These are phyloP conservation scores for Colletotrichum abscissum DNA, from an alignment of 2,329 filamentous ascomycete genomes.

Conservation along the genomic window DNA sequence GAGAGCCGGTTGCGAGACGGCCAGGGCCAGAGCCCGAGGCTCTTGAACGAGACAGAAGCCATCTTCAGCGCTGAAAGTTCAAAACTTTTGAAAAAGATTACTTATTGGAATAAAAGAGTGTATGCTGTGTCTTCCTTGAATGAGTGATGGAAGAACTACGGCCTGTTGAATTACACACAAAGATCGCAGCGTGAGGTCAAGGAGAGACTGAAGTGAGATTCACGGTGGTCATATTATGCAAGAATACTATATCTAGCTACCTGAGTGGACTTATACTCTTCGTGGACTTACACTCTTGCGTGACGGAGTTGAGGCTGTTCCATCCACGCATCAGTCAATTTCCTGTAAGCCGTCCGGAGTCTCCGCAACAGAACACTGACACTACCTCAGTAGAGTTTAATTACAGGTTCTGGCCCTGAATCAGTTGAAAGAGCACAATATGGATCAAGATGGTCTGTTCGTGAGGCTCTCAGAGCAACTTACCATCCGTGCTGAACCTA, in stretches of 20 bases:
- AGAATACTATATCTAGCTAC: background rate
- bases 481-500: too few species aligned
- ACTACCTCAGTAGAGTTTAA: background rate
- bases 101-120: background rate
- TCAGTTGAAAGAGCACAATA: background rate
- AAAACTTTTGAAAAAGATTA: background rate
- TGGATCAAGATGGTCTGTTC: too few species aligned
- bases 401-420: background rate
- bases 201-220: background rate
- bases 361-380: background rate
- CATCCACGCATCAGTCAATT: background rate
- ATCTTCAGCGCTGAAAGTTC: background rate
- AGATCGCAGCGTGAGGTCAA: background rate
- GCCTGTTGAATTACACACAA: background rate
- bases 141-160: background rate
- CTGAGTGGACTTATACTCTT: background rate
- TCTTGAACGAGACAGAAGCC: background rate
- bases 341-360: background rate
- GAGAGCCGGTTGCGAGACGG: background rate
- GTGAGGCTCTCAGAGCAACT: too few species aligned
- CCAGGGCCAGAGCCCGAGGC: slow-evolving; percentile 1
- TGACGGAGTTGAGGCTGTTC: background rate
- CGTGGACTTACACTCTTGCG: background rate
- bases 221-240: background rate
- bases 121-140: background rate